Evolutionary conservation across 2,329 filamentous ascomycete species (phyloP).

Genomic region (Xylaria sp.): DNA sequence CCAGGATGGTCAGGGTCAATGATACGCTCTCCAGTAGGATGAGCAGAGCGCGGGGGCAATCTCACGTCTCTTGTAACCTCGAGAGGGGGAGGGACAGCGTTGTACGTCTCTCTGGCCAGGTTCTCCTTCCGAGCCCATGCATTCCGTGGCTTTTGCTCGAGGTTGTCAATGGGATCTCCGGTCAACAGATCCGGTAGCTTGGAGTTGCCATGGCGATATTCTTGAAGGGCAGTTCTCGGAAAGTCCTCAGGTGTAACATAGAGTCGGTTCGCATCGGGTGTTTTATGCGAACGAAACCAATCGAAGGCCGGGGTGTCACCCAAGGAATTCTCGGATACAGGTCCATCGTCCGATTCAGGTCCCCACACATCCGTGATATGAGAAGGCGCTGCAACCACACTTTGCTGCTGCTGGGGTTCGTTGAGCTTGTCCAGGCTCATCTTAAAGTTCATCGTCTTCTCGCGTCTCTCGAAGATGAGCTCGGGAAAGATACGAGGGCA

Average conservation of each 20-base stretch:
- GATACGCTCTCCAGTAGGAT: constrained; percentile 17
- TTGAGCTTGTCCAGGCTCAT: constrained; percentile 22
- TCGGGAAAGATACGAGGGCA: constrained; percentile 43
- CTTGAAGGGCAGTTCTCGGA: constrained; percentile 12
- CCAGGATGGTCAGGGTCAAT: constrained; percentile 50
- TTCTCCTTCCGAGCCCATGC: constrained; percentile 32
- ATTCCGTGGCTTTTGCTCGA: constrained; percentile 16
- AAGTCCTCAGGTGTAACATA: constrained; percentile 17
- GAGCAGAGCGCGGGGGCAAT: constrained; percentile 1
- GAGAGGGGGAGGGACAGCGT: constrained; percentile 8
- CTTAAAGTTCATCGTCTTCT: constrained; percentile 43
- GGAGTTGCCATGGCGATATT: constrained; percentile 25
- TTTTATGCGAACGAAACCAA: neutral
- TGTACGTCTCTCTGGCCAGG: constrained; percentile 28
- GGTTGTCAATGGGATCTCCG: constrained; percentile 7
- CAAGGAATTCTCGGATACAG: neutral
- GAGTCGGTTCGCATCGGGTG: neutral
- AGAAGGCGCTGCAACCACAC: neutral
- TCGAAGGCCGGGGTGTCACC: constrained; percentile 1
- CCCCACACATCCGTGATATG: constrained; percentile 13
- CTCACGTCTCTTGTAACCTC: constrained; percentile 22
- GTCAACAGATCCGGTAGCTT: constrained; percentile 23
- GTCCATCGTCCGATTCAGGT: constrained; percentile 4
- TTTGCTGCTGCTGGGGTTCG: constrained; percentile 1
- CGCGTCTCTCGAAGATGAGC: constrained; percentile 39